A percentile compares a stretch with the other conserved stretches of the same genome.
Conservation (phyloP, 495 filamentous ascomycete genomes). For the Tuber borchii region DNA sequence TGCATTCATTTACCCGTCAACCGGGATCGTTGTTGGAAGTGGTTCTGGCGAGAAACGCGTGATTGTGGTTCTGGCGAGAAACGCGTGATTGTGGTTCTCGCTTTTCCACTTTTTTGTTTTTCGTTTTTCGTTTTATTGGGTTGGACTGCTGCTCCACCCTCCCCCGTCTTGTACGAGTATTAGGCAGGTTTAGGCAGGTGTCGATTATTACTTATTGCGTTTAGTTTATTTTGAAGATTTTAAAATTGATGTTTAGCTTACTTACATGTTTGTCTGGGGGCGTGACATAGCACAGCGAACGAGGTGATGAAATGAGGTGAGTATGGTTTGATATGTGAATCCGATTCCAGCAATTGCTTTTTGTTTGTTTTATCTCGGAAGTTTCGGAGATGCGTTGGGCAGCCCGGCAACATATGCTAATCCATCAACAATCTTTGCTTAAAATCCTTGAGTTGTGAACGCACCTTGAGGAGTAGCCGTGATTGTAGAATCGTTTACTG, state of each 20-base stretch:
- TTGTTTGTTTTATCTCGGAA: background rate
- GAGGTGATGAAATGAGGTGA: background rate
- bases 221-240: background rate
- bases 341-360: background rate
- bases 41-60: constrained; percentile 28
- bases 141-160: background rate
- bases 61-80: constrained; percentile 23
- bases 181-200: constrained; percentile 1
- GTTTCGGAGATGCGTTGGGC: background rate
- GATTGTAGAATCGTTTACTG: background rate
- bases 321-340: background rate
- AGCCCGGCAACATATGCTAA: background rate
- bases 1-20: constrained; percentile 9
- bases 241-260: background rate
- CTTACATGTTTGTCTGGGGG: background rate
- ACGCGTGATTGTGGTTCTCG: constrained; percentile 23
- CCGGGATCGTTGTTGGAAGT: constrained; percentile 16
- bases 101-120: constrained; percentile 13
- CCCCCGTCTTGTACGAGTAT: background rate
- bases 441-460: background rate
- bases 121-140: background rate
- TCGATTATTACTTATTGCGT: background rate
- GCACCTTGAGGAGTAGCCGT: background rate
- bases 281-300: background rate
- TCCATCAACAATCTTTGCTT: background rate